Conservation (phyloP, 345 rosid species). For the Hirschfeldia incana region DNA sequence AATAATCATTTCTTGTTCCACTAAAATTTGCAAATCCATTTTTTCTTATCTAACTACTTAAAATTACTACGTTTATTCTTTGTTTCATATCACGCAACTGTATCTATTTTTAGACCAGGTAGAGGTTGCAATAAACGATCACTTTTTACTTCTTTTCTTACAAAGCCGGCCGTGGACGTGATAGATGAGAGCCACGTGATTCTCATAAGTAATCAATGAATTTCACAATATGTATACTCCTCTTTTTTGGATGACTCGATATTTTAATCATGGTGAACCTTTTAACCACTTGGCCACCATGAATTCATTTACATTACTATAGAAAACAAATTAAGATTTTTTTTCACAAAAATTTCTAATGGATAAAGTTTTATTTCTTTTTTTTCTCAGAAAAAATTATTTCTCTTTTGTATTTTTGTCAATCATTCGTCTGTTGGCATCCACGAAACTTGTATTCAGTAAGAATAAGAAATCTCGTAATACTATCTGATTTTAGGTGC, state of each 20-base stretch:
- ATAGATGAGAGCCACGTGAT: neutral
- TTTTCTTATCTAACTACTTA: conserved; percentile 36
- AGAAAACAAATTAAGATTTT: no score
- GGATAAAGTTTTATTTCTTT: no score
- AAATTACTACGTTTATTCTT: neutral
- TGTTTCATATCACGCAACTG: conserved; percentile 26
- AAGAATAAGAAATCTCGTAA: neutral
- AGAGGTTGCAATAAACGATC: conserved; percentile 14
- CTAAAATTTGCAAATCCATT: conserved; percentile 19
- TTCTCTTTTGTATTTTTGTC: neutral
- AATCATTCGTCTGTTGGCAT: neutral
- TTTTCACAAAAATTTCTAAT: no score
- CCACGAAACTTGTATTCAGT: neutral
- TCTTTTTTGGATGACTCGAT: no score
- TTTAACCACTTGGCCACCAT: no score
- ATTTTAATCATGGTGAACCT: no score
- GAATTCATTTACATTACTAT: no score
- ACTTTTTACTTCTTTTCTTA: neutral
- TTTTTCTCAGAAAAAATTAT: no score
- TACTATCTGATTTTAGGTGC: neutral
- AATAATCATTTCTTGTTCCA: conserved; percentile 30
- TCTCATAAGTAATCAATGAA: neutral
- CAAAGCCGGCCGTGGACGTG: neutral
- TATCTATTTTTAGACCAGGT: conserved; percentile 13
- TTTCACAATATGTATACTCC: no score